Conservation (phyloP, 2,329 filamentous ascomycete species). For the Huntiella moniliformis region DNA sequence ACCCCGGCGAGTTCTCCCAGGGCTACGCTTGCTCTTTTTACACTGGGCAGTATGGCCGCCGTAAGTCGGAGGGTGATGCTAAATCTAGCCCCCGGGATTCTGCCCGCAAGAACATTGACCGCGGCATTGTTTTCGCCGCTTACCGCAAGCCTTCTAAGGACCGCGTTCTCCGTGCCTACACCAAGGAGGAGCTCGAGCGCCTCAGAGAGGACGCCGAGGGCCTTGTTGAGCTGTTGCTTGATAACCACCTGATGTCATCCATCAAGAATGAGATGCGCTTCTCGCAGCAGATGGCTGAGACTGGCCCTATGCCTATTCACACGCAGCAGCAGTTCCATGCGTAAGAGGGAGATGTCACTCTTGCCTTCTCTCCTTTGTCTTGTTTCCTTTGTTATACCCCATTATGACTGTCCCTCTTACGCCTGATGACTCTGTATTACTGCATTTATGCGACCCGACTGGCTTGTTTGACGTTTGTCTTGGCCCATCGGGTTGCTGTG, state of each 20-base stretch:
- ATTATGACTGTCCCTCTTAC: constrained; percentile 1
- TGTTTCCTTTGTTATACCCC: constrained; percentile 1
- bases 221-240: constrained; percentile 33
- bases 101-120: constrained; percentile 19
- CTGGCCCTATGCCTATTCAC: constrained; percentile 21
- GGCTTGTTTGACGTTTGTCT: neutral
- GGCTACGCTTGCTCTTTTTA: constrained; percentile 37
- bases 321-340: constrained; percentile 8
- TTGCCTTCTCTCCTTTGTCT: constrained; percentile 1
- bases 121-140: constrained; percentile 37
- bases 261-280: constrained; percentile 14
- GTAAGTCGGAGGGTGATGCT: constrained; percentile 14
- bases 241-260: constrained; percentile 24
- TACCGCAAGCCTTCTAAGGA: constrained; percentile 28
- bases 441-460: neutral
- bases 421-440: neutral
- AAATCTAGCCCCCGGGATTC: neutral
- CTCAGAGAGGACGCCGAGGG: constrained; percentile 32
- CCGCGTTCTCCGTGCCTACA: constrained; percentile 19
- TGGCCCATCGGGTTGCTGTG: constrained; percentile 1
- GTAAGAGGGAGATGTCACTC: constrained; percentile 1
- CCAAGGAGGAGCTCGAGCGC: constrained; percentile 24
- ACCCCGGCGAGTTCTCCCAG: constrained; percentile 26
- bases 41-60: constrained; percentile 20
- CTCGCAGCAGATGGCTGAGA: constrained; percentile 19